Conservation (phyloP, 2,329 filamentous ascomycete species). For the Capronia epimyces region DNA sequence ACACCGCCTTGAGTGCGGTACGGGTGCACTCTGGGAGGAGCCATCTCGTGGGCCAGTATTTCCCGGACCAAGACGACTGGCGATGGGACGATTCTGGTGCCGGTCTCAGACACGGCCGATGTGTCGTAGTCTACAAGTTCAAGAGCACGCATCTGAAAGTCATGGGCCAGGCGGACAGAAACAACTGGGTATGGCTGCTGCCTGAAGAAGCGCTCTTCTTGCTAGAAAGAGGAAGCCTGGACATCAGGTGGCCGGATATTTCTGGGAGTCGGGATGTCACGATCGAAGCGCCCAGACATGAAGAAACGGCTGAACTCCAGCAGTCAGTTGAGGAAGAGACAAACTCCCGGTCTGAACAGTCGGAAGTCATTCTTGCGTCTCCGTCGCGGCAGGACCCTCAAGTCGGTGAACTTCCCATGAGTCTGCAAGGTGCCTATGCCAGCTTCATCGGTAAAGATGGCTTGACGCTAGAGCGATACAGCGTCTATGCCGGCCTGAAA, state of each 20-base stretch:
- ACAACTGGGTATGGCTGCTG: conserved; percentile 70
- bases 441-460: conserved; percentile 66
- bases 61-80: conserved; percentile 15
- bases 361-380: neutral
- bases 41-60: conserved; percentile 67
- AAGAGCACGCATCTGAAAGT: conserved; percentile 67
- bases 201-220: conserved; percentile 90
- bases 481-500: conserved; percentile 80
- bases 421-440: conserved; percentile 83
- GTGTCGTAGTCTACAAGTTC: conserved; percentile 64
- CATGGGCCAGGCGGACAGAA: conserved; percentile 65
- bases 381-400: conserved; percentile 19
- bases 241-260: conserved; percentile 71
- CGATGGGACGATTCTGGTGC: conserved; percentile 22
- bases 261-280: conserved; percentile 28
- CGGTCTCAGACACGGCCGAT: conserved; percentile 25
- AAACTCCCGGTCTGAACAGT: neutral
- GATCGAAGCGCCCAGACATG: neutral
- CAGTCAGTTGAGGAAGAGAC: neutral
- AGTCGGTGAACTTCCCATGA: conserved; percentile 68
- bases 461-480: conserved; percentile 70
- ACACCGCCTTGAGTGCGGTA: conserved; percentile 73
- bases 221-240: conserved; percentile 78
- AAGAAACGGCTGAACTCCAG: neutral
- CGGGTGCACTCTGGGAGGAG: conserved; percentile 65